phyloP scores from a whole-genome alignment of 129 eudicot genomes.

The Rutidosis leptorrhynchoides region DNA sequence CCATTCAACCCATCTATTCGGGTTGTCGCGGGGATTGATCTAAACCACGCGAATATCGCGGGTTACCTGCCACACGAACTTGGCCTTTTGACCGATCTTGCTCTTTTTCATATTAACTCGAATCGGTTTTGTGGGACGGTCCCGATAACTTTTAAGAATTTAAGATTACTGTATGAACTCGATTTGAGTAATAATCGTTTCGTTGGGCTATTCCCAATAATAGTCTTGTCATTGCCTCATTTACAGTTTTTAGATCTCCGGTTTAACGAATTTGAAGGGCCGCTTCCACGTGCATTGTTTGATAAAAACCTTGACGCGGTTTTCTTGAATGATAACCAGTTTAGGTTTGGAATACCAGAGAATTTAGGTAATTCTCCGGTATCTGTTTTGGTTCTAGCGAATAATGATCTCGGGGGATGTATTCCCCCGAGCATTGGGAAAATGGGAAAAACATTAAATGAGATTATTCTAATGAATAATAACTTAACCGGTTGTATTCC shows the following conservation, averaged over 20 bases:
- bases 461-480: slow-evolving; percentile 51
- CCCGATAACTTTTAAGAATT: slow-evolving; percentile 38
- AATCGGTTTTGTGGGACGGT: slow-evolving; percentile 57
- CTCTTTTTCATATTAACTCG: slow-evolving; percentile 65
- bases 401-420: slow-evolving; percentile 65
- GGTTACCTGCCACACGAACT: slow-evolving; percentile 48
- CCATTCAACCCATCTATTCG: slow-evolving; percentile 40
- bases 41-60: slow-evolving; percentile 60
- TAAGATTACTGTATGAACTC: slow-evolving; percentile 45
- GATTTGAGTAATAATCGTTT: slow-evolving; percentile 64
- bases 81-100: slow-evolving; percentile 54
- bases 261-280: slow-evolving; percentile 59
- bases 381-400: slow-evolving; percentile 68
- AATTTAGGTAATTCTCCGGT: slow-evolving; percentile 68
- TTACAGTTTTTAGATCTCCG: slow-evolving; percentile 55
- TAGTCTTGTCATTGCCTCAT: slow-evolving; percentile 42
- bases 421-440: slow-evolving; percentile 57
- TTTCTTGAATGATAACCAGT: slow-evolving; percentile 64
- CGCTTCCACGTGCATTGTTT: slow-evolving; percentile 49
- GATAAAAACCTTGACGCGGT: slow-evolving; percentile 69
- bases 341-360: slow-evolving; percentile 39
- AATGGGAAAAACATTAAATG: slow-evolving; percentile 51
- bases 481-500: slow-evolving; percentile 63
- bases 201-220: slow-evolving; percentile 54
- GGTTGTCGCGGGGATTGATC: slow-evolving; percentile 69